Evolutionary conservation across 495 filamentous ascomycete genomes (phyloP).

Genomic region (Hypomontagnella submonticulosa): DNA sequence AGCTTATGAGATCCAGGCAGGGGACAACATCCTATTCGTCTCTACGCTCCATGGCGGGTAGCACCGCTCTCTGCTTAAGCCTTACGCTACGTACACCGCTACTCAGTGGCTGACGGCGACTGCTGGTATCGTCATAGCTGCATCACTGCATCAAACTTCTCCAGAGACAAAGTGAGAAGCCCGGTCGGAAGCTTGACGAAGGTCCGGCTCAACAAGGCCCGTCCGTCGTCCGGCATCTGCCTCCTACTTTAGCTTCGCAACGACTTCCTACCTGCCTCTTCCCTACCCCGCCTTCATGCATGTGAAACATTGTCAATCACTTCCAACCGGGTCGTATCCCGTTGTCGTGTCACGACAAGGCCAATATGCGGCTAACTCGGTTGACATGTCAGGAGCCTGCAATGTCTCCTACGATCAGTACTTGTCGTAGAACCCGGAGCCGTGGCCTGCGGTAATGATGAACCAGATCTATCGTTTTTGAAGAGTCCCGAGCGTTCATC

Average conservation of each 20-base stretch:
- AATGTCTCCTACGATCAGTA: constrained; percentile 37
- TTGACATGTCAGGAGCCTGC: constrained; percentile 36
- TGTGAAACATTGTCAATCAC: constrained; percentile 39
- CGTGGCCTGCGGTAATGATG: constrained; percentile 31
- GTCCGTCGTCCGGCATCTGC: constrained; percentile 24
- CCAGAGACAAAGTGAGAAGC: neutral
- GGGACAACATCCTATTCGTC: constrained; percentile 94
- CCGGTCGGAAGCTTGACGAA: neutral
- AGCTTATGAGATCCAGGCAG: constrained; percentile 79
- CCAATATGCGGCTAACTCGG: constrained; percentile 35
- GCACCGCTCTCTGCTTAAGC: constrained; percentile 24
- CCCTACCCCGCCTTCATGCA: constrained; percentile 38
- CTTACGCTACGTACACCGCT: constrained; percentile 32
- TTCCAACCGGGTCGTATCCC: constrained; percentile 35
- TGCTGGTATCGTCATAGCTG: constrained; percentile 33
- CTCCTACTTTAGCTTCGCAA: constrained; percentile 29
- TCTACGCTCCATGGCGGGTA: constrained; percentile 97
- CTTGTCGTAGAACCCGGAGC: constrained; percentile 29
- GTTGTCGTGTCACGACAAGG: constrained; percentile 29
- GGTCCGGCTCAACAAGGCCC: constrained; percentile 11
- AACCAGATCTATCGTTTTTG: constrained; percentile 41
- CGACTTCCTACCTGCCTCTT: constrained; percentile 14
- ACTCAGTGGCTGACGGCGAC: constrained; percentile 24
- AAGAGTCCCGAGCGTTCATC: constrained; percentile 20
- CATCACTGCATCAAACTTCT: constrained; percentile 23